Percentiles rank a stretch among this genome's conserved stretches.
These are phyloP conservation scores for Sugiyamaella novakii DNA, from an alignment of 1,139 yeast genomes.

Conservation along the genomic window DNA sequence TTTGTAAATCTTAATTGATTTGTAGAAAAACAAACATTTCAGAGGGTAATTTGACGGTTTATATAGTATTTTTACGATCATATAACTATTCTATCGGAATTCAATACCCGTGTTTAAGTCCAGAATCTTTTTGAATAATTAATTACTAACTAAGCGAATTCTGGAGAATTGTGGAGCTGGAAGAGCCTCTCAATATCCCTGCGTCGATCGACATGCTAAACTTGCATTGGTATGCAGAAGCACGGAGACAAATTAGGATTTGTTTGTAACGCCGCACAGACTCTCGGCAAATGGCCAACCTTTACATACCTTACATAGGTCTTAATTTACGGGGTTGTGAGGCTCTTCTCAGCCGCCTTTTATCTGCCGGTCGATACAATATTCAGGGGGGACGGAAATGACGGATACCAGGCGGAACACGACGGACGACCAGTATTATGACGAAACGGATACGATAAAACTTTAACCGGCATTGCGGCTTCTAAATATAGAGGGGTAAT, in stretches of 20 bases:
- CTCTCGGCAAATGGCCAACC: background rate
- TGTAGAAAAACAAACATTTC: background rate
- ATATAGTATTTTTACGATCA: background rate
- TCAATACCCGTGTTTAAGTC: conserved; percentile 2
- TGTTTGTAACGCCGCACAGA: background rate
- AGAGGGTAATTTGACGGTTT: background rate
- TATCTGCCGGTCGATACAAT: no score
- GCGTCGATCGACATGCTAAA: background rate
- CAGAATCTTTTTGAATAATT: background rate
- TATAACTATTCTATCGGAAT: background rate
- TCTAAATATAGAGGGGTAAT: no score
- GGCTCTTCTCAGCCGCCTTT: background rate
- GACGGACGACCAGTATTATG: no score
- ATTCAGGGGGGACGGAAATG: no score
- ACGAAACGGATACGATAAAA: no score
- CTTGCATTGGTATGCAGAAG: background rate
- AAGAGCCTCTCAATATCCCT: no score
- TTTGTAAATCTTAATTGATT: background rate
- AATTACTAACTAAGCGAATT: no score
- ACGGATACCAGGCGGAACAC: no score
- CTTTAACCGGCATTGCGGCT: no score
- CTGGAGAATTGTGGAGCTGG: no score
- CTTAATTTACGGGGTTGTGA: background rate
- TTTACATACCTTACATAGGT: background rate
- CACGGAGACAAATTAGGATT: no score